A percentile compares a stretch with the other conserved stretches of the same genome.
phyloP scores from a whole-genome alignment of 805 yeast species.

The Maudiozyma turicensis region DNA sequence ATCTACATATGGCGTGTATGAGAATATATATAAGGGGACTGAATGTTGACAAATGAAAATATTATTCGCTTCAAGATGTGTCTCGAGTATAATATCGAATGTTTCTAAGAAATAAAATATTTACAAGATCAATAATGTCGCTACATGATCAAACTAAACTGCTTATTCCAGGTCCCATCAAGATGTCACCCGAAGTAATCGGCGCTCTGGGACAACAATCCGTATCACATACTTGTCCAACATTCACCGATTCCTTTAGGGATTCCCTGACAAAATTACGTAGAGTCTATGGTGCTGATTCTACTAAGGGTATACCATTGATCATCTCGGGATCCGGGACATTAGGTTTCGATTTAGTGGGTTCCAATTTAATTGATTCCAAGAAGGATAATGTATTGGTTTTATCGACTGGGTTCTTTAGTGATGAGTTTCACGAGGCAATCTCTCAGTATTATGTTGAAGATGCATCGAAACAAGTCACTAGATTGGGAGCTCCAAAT shows the following conservation, averaged over 20 bases:
- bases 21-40: too few species aligned
- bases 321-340: constrained; percentile 89
- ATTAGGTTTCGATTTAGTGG: constrained; percentile 88
- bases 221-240: constrained; percentile 83
- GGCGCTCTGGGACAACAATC: constrained; percentile 75
- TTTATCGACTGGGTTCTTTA: constrained; percentile 83
- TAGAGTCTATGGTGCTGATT: constrained; percentile 60
- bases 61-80: not conserved
- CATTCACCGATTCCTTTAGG: constrained; percentile 67
- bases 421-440: constrained; percentile 73
- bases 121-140: not conserved
- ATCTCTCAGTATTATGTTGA: constrained; percentile 50
- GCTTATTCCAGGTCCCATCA: constrained; percentile 82
- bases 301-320: constrained; percentile 54
- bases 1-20: too few species aligned
- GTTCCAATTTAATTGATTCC: constrained; percentile 56
- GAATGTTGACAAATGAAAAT: too few species aligned
- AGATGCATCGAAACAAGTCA: constrained; percentile 48
- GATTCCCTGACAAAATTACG: constrained; percentile 58
- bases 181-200: constrained; percentile 70
- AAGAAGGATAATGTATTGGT: constrained; percentile 70
- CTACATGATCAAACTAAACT: constrained; percentile 22
- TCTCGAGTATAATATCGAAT: not conserved
- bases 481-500: constrained; percentile 46
- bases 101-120: not conserved